Evolutionary conservation across 2,329 filamentous ascomycete species (phyloP).

Genomic region (Thermomyces lanuginosus): DNA sequence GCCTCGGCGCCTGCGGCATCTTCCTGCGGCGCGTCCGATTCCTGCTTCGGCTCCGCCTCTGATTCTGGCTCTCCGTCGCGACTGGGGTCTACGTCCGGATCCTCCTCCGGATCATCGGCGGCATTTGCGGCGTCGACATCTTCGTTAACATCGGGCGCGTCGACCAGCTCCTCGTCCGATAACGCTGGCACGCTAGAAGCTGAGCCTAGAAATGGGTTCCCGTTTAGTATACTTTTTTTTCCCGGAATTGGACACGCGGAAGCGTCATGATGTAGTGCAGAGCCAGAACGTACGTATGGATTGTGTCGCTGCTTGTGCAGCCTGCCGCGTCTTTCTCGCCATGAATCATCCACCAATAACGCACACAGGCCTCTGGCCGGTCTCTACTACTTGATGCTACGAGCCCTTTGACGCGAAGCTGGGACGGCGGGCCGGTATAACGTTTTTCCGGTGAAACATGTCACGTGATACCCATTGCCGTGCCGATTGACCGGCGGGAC

Average conservation of each 20-base stretch:
- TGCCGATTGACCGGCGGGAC: too few species aligned
- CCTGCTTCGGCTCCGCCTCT: constrained; percentile 22
- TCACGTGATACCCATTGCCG: too few species aligned
- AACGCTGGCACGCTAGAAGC: constrained; percentile 25
- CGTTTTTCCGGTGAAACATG: too few species aligned
- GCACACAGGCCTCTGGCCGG: too few species aligned
- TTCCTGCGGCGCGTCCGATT: constrained; percentile 19
- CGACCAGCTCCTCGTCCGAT: constrained; percentile 31
- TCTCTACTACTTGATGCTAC: too few species aligned
- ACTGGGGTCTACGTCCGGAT: constrained; percentile 14
- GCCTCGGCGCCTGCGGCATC: constrained; percentile 14
- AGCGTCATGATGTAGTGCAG: not conserved
- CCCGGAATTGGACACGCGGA: not conserved
- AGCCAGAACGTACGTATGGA: constrained; percentile 23
- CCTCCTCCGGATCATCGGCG: constrained; percentile 17
- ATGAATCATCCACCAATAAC: too few species aligned
- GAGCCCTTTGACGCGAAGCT: too few species aligned
- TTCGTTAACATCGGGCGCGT: constrained; percentile 19
- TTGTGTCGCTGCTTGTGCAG: constrained; percentile 32
- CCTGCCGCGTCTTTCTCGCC: constrained; percentile 30
- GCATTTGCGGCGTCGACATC: constrained; percentile 19
- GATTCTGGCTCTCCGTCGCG: constrained; percentile 29
- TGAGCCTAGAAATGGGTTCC: constrained; percentile 17
- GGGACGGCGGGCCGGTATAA: too few species aligned
- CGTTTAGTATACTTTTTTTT: not conserved